Conservation (phyloP, 148 eudicot genomes). For the Rhododendron ovatum region DNA sequence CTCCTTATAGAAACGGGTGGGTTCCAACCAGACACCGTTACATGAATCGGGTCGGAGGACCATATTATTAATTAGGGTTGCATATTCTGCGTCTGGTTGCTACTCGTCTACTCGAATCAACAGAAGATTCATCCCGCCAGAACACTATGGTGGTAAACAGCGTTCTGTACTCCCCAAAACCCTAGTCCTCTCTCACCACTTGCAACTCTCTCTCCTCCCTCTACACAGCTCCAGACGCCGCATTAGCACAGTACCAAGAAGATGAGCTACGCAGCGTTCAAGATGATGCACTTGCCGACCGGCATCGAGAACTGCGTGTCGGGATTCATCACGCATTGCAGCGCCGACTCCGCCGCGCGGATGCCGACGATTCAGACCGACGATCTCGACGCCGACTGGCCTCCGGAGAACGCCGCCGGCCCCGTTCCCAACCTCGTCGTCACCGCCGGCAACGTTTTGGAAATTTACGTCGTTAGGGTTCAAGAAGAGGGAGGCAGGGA, state of each 20-base stretch:
- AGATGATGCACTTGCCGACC: slow-evolving; percentile 85
- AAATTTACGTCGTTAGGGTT: slow-evolving; percentile 62
- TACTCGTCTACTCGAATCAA: not conserved
- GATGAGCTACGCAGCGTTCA: slow-evolving; percentile 95
- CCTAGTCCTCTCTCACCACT: not conserved
- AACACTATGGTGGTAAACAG: not conserved
- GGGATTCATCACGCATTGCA: slow-evolving; percentile 76
- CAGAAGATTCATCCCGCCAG: not conserved
- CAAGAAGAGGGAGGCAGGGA: slow-evolving; percentile 34
- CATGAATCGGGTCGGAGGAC: not conserved
- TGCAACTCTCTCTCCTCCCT: not conserved
- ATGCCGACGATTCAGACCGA: slow-evolving; percentile 43
- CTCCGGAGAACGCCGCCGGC: slow-evolving; percentile 34
- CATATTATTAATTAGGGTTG: not conserved
- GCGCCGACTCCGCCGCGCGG: slow-evolving; percentile 50
- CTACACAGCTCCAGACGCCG: not conserved
- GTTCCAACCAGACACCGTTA: not conserved
- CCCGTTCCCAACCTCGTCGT: slow-evolving; percentile 76
- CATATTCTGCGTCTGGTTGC: no score
- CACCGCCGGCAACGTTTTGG: slow-evolving; percentile 69
- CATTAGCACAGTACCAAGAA: not conserved
- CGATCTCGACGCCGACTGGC: slow-evolving; percentile 61
- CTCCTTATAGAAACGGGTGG: no score
- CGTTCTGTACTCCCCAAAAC: slow-evolving; percentile 11
- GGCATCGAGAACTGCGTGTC: slow-evolving; percentile 87